Base-by-base conservation (phyloP, 1,139 yeast genomes). In the Diutina scorzettiae region DNA sequence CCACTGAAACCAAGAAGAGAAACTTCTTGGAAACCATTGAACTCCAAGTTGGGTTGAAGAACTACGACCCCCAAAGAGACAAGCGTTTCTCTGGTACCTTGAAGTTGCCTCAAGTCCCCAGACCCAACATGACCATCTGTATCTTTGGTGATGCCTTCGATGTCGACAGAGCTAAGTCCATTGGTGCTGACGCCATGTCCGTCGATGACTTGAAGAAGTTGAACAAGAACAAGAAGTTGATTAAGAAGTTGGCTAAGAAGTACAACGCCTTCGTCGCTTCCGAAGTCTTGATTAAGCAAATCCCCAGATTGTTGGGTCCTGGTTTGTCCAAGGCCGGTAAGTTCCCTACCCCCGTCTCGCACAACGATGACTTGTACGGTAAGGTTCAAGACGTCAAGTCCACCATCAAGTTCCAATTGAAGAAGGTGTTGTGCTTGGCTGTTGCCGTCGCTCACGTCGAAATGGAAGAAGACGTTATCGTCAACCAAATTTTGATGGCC, bases 21-120 rank as follows among this genome's bases (percentile, higher is more conserved):
- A 91, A 93, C 95, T 93, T 93, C 78, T 83, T 91, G 76, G 98
- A 93, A 81, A 91, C 99, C 73, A 89, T 93, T 64, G 99, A 93
- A 78, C 82, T 93, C 69, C 98, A 93, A 78, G 95, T 93, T 64
- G 98, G 98, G 71, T 81, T 93, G 65, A 93, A 93, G 91, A 91
- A 91, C 95, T 93, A 93, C 77, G 99, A 93, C 73, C 97, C 99
- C 69, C 98, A 93, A 80, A 89, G 99, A 84, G 99, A 93, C 76
- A 93, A 93, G 91, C 97, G 99, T 86, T 93, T 93, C 97, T 89
- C 97, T 69, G 99, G 99, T 78, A 68, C 97, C 66, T 82, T 93
- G 77, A 91, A 82, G 78, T 81, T 93, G 64, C 99, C 99, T 66
- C 81, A 81, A 68, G 96, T 94, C 58, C 98, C 98, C 78, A 93